Conservation (phyloP, 2,329 filamentous ascomycete genomes). For the Verticillium dahliae region DNA sequence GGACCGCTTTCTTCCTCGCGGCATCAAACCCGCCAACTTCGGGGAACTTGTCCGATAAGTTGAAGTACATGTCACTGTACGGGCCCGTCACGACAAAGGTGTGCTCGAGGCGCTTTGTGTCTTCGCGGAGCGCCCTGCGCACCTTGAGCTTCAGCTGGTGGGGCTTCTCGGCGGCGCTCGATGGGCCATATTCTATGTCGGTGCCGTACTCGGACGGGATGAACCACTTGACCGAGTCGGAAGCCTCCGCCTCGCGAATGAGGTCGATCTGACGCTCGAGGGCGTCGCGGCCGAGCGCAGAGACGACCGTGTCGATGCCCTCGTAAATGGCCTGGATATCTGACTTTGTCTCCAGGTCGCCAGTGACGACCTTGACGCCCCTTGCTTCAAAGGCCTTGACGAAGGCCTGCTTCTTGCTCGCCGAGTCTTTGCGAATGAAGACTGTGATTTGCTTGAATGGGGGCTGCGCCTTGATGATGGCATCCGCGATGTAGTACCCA, state of each 20-base stretch:
- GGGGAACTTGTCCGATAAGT: slow-evolving; percentile 25
- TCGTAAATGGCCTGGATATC: slow-evolving; percentile 49
- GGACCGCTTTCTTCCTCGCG: slow-evolving; percentile 45
- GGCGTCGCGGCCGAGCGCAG: slow-evolving; percentile 56
- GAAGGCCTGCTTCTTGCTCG: slow-evolving; percentile 12
- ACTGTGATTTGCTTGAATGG: slow-evolving; percentile 25
- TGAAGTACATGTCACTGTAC: slow-evolving; percentile 58
- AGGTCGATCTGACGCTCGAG: slow-evolving; percentile 55
- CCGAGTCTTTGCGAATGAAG: slow-evolving; percentile 17
- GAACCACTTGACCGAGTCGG: slow-evolving; percentile 52
- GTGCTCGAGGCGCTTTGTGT: slow-evolving; percentile 47
- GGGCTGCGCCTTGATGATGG: slow-evolving; percentile 26
- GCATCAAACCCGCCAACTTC: slow-evolving; percentile 54
- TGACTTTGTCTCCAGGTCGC: slow-evolving; percentile 27
- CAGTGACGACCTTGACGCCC: slow-evolving; percentile 17
- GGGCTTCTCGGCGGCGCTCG: slow-evolving; percentile 54
- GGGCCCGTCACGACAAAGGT: slow-evolving; percentile 67
- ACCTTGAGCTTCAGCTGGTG: slow-evolving; percentile 67
- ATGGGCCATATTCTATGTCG: slow-evolving; percentile 54
- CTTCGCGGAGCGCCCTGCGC: slow-evolving; percentile 50
- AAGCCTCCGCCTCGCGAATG: slow-evolving; percentile 51
- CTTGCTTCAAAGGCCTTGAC: slow-evolving; percentile 15
- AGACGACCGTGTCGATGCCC: slow-evolving; percentile 60
- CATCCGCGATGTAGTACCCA: slow-evolving; percentile 31
- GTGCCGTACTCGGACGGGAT: slow-evolving; percentile 64